Percentiles rank a stretch among this genome's conserved stretches.
phyloP scores from a whole-genome alignment of 108 stramenopile species.

The Pseudonitzschia multiseries region DNA sequence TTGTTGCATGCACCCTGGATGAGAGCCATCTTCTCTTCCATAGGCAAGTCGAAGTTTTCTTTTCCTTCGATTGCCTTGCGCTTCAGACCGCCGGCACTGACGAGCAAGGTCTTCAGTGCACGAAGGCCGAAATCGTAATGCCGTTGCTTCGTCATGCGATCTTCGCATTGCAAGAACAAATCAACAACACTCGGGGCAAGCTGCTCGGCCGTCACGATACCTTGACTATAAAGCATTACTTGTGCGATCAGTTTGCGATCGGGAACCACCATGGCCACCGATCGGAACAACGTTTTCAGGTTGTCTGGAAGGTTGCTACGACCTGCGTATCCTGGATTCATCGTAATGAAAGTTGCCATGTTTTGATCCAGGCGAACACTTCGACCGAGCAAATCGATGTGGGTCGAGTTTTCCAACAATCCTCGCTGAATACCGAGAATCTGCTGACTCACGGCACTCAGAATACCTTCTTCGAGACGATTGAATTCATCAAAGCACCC shows the following conservation, averaged over 20 bases:
- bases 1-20: constrained; percentile 93
- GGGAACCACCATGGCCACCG: constrained; percentile 98
- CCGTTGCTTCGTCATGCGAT: constrained; percentile 89
- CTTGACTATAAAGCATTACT: constrained; percentile 99
- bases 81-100: constrained; percentile 99
- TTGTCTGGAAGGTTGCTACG: constrained; percentile 98
- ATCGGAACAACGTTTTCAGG: constrained; percentile 95
- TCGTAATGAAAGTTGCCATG: constrained; percentile 98
- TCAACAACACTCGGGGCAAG: constrained; percentile 91
- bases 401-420: constrained; percentile 60
- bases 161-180: constrained; percentile 90
- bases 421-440: constrained; percentile 95
- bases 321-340: constrained; percentile 99
- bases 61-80: constrained; percentile 76
- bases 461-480: constrained; percentile 95
- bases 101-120: constrained; percentile 96
- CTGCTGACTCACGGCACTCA: constrained; percentile 97
- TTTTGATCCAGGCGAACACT: constrained; percentile 82
- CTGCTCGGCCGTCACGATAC: constrained; percentile 93
- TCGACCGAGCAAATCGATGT: constrained; percentile 79
- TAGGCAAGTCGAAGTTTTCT: constrained; percentile 50
- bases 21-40: constrained; percentile 75
- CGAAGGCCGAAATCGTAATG: constrained; percentile 99
- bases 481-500: constrained; percentile 98
- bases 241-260: constrained; percentile 96